Evolutionary conservation across 768 basidiomycete species (phyloP).

Genomic region (Leccinellum albellum): DNA sequence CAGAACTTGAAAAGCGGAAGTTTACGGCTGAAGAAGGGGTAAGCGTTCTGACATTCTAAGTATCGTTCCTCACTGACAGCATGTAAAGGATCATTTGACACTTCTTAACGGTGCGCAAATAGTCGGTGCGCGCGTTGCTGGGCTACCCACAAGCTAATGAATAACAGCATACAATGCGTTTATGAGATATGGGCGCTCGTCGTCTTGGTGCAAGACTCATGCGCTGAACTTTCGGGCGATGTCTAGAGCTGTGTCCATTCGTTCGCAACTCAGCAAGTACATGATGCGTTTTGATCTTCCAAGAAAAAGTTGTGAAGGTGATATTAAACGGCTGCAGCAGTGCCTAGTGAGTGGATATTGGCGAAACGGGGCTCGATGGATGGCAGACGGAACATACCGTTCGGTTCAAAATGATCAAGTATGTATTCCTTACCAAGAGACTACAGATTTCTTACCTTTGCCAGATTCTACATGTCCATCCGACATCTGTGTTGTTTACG

Average conservation of each 20-base stretch:
- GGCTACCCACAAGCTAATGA: conserved; percentile 9
- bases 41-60: conserved; percentile 21
- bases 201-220: conserved; percentile 91
- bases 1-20: conserved; percentile 90
- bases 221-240: conserved; percentile 91
- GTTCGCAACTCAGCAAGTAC: conserved; percentile 93
- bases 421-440: conserved; percentile 51
- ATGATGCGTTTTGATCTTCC: conserved; percentile 86
- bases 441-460: conserved; percentile 18
- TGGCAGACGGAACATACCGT: conserved; percentile 89
- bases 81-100: conserved; percentile 83
- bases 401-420: conserved; percentile 62
- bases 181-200: conserved; percentile 73
- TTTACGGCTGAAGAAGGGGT: conserved; percentile 99
- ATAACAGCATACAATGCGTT: conserved; percentile 88
- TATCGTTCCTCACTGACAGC: background rate
- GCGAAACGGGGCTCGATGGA: conserved; percentile 88
- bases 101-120: conserved; percentile 71
- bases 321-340: conserved; percentile 73
- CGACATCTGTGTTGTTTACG: conserved; percentile 91
- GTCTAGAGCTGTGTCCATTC: conserved; percentile 90
- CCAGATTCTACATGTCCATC: conserved; percentile 86
- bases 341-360: conserved; percentile 94
- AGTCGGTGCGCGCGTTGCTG: background rate
- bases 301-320: conserved; percentile 83